Evolutionary conservation across 2,329 filamentous ascomycete species (phyloP).

Genomic region (Cryphonectria nitschkei): DNA sequence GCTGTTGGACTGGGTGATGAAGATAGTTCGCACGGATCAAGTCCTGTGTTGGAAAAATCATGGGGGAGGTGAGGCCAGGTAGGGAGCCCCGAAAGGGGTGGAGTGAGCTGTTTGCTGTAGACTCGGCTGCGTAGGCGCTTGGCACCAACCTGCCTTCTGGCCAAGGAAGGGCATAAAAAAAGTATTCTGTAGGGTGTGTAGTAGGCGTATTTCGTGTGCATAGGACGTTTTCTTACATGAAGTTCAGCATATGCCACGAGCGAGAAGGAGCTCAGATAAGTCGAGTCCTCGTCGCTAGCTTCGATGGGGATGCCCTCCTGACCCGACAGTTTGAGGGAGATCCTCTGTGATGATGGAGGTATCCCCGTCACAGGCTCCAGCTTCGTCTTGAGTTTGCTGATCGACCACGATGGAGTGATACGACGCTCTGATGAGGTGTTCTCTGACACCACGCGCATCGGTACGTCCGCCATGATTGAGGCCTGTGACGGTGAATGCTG

Average conservation of each 20-base stretch:
- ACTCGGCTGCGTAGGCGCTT: not conserved
- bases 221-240: slow-evolving; percentile 62
- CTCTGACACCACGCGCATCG: slow-evolving; percentile 74
- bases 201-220: not conserved
- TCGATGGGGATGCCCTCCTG: slow-evolving; percentile 67
- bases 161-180: not conserved
- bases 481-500: slow-evolving; percentile 21
- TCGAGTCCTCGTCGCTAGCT: slow-evolving; percentile 73
- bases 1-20: not conserved
- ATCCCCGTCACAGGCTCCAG: slow-evolving; percentile 93
- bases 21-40: not conserved
- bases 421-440: slow-evolving; percentile 85
- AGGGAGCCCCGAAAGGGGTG: not conserved
- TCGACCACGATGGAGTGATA: slow-evolving; percentile 89
- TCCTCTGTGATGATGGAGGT: slow-evolving; percentile 75
- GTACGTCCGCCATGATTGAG: slow-evolving; percentile 68
- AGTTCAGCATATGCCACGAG: slow-evolving; percentile 78
- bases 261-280: slow-evolving; percentile 65
- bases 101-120: not conserved
- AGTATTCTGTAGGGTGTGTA: not conserved
- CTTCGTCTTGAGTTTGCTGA: slow-evolving; percentile 80
- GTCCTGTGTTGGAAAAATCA: not conserved
- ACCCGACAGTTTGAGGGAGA: slow-evolving; percentile 69
- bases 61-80: too few species aligned
- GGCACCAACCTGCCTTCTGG: not conserved